Base-by-base conservation (phyloP, 1,284 basidiomycete genomes). In the Austroboletus novae-zelandiae region DNA sequence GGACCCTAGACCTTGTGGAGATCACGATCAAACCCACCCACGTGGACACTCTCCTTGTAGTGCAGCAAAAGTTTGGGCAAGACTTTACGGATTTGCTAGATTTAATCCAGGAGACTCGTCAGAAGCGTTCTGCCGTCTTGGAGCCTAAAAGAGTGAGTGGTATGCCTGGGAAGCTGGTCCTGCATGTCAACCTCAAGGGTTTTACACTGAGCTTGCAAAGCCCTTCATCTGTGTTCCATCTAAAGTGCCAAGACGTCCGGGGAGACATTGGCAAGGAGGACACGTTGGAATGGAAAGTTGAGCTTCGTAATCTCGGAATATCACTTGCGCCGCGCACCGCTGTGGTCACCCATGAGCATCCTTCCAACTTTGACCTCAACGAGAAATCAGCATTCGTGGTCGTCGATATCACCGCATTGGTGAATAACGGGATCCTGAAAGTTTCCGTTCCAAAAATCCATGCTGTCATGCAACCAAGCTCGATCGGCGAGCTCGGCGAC, bases 391-490 rank as follows among this genome's bases (percentile, higher is more conserved):
- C 91, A 1, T 94, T 92, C 63, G 87, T 96, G 55, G 79, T 83
- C 20, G 75, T 95, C 42, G 89, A 95, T 60, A 76, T 91, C 58
- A 57, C 61, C 15, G 57, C 66, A 2, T 61, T 54, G 6, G 59
- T 64, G 6, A 51, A 57, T n/a, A 69, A 68, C 40, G 76, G 77
- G 40, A 57, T 66, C 27, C 61, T 89, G 15, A 74, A 82, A 39
- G 55, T 94, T 29, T 68, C 71, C 1, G 68, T 94, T 23, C 81
- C 80, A 7, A 89, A 88, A 64, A 83, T 92, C 7, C 91, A 96
- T 64, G 91, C 93, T 1, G 89, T 95, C 42, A 86, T 95, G 86
- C 92, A 94, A 66, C 86, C 94, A 15, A 90, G 89, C 53, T 94
- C 94, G 0, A 84, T 96, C 45, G 86, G 87, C 31, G 90, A 94